Conservation (phyloP, 306 rosid species). For the Quercus aquifolioides region DNA sequence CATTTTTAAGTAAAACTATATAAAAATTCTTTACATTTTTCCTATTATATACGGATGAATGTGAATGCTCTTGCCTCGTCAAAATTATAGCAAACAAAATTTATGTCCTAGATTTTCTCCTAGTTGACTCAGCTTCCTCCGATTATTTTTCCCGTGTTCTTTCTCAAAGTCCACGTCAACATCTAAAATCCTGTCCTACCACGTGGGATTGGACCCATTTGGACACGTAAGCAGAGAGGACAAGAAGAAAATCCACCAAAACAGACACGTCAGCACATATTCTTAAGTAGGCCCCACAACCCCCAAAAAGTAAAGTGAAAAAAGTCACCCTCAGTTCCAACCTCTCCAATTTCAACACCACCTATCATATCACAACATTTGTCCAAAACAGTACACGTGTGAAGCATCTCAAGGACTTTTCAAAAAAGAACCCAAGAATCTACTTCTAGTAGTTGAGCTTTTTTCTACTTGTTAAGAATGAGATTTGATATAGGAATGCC, state of each 20-base stretch:
- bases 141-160: no score
- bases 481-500: not conserved
- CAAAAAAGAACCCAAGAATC: not conserved
- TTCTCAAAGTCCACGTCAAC: no score
- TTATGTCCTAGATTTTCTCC: no score
- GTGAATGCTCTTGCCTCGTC: no score
- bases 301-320: conserved; percentile 9
- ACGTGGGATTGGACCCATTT: not conserved
- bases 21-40: no score
- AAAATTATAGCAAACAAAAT: no score
- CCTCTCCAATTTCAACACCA: not conserved
- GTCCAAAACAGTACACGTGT: not conserved
- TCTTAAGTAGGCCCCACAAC: not conserved
- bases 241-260: no score
- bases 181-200: no score
- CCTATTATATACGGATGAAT: no score
- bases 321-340: not conserved
- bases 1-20: no score
- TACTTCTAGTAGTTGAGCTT: conserved; percentile 8
- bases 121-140: no score
- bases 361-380: not conserved
- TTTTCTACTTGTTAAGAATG: not conserved
- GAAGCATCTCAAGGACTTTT: not conserved
- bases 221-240: not conserved
- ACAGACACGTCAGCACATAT: not conserved